These are phyloP conservation scores for Yarrowia keelungensis DNA, from an alignment of 805 yeast genomes.

Conservation along the genomic window DNA sequence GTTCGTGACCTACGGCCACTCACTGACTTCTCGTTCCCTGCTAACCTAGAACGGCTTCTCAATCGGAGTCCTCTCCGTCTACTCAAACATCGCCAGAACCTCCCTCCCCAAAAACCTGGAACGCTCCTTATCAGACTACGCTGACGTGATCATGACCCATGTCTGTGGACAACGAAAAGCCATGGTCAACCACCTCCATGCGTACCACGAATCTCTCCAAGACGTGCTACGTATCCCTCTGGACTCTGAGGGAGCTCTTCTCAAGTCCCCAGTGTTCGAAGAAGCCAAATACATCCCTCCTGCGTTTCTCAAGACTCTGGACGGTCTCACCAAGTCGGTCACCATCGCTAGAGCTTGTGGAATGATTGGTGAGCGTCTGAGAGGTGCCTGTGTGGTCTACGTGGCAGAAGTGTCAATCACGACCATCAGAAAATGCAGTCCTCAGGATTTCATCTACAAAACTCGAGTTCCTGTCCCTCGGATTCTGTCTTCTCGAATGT, in stretches of 20 bases:
- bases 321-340: neutral
- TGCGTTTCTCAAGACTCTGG: constrained; percentile 8
- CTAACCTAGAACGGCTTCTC: constrained; percentile 30
- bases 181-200: constrained; percentile 32
- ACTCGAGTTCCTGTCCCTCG: constrained; percentile 26
- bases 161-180: constrained; percentile 32
- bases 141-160: constrained; percentile 28
- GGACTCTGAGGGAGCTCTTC: constrained; percentile 15
- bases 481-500: constrained; percentile 1
- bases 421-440: constrained; percentile 5
- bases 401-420: constrained; percentile 24
- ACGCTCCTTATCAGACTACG: neutral
- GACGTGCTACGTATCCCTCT: constrained; percentile 16
- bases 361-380: constrained; percentile 7
- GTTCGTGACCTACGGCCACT: constrained; percentile 1
- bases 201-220: constrained; percentile 16
- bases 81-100: constrained; percentile 18
- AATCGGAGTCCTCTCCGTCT: constrained; percentile 13
- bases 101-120: neutral
- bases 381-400: constrained; percentile 20
- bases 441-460: constrained; percentile 8
- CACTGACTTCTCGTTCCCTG: neutral
- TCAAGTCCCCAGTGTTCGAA: constrained; percentile 20
- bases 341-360: constrained; percentile 7
- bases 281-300: constrained; percentile 26